Base-by-base conservation (phyloP, 129 eudicot species). In the Centrapalus pauciflorus region DNA sequence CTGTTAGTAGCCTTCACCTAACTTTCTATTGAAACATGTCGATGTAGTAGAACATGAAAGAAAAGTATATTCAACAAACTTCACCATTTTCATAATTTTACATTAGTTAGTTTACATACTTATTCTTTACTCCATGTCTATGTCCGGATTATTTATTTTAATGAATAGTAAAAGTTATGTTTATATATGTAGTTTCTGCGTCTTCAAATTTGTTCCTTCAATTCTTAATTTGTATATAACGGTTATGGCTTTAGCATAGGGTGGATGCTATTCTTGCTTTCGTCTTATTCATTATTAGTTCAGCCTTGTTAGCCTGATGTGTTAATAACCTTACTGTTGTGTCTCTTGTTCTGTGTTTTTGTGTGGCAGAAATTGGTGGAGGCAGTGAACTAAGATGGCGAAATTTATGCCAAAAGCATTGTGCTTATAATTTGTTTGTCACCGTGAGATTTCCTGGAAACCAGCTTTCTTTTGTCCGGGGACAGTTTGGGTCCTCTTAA, bases 321-420 rank as follows among this genome's bases (percentile, higher is more conserved):
- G 46, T 38, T 4, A 38, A 38, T 38, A 16, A n/a, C n/a, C n/a
- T n/a, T 11, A 17, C 25, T 48, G 54, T 59, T 75, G 26, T 48
- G 21, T 21, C 27, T 1, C 27, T 21, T 8, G 25, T 62, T 49
- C n/a, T n/a, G n/a, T 43, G 61, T 69, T 54, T 70, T 38, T 68
- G 40, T 51, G 33, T 72, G 54, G 56, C 85, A 83, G 88, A 76
- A 83, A 69, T 63, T 27, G 82, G 88, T 32, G 26, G 85, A 83
- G 67, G 85, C 85, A 40, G 45, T 51, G 24, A 74, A 62, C 52
- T 79, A 61, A 76, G 77, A 73, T 51, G 59, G 26, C 33, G 59
- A 73, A 21, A 21, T 69, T 41, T 51, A 38, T 45, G 25, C 2
- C 60, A 3, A 6, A 59, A 35, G 27, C 34, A 30, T 59, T 59